Conservation (phyloP, 139 green algal genomes). For the Nannochloris sp. region DNA sequence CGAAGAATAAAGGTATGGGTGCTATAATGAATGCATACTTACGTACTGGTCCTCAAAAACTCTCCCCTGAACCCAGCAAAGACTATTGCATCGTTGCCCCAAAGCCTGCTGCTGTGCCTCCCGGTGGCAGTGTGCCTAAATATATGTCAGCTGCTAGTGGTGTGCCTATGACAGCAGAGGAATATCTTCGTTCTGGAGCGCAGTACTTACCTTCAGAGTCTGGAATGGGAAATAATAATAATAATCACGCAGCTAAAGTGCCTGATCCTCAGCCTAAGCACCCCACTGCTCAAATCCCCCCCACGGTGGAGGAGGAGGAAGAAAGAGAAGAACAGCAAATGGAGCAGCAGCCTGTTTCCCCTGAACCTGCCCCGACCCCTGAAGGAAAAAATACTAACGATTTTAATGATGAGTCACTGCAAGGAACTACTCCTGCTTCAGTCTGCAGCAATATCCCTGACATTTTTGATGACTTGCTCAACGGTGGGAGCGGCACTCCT, state of each 20-base stretch:
- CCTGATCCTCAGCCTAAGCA: too few species aligned
- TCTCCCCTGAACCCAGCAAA: constrained; percentile 25
- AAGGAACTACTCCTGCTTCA: too few species aligned
- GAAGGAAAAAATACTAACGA: not conserved
- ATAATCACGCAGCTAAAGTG: too few species aligned
- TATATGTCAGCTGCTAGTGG: not conserved
- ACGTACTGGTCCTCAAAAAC: constrained; percentile 22
- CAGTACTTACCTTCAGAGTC: not conserved
- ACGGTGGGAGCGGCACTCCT: not conserved
- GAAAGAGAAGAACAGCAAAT: too few species aligned
- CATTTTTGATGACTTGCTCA: not conserved
- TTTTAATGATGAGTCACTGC: constrained; percentile 1
- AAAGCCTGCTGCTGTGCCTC: not conserved
- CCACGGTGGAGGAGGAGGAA: too few species aligned
- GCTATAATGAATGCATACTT: constrained; percentile 26
- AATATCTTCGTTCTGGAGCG: not conserved
- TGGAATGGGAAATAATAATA: too few species aligned
- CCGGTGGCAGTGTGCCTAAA: not conserved
- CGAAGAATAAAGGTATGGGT: not conserved
- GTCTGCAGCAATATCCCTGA: not conserved
- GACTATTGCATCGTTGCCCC: not conserved
- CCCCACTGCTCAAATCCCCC: too few species aligned
- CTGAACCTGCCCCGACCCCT: too few species aligned
- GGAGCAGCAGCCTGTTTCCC: too few species aligned
- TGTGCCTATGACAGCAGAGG: constrained; percentile 2